These are phyloP conservation scores for Erythrobasidium hasegawianum DNA, from an alignment of 1,284 basidiomycete genomes.

Conservation along the genomic window DNA sequence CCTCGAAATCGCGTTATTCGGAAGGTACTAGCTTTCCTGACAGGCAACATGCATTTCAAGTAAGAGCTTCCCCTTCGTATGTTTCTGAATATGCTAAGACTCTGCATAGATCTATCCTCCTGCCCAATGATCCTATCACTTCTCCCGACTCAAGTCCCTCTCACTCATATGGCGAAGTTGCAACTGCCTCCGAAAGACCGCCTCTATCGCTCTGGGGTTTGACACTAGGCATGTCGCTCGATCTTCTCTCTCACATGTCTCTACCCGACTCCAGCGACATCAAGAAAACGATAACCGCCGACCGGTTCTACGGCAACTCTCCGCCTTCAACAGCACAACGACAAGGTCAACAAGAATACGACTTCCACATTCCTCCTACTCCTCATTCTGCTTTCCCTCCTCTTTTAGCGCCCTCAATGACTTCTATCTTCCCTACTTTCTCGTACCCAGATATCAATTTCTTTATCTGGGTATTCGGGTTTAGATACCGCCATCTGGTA, in stretches of 20 bases:
- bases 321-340: background rate
- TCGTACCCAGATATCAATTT: conserved; percentile 94
- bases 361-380: conserved; percentile 33
- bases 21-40: conserved; percentile 70
- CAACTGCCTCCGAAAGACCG: conserved; percentile 44
- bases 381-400: conserved; percentile 18
- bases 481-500: conserved; percentile 86
- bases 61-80: conserved; percentile 37
- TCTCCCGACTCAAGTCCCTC: conserved; percentile 48
- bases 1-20: conserved; percentile 66
- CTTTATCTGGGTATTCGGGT: conserved; percentile 99
- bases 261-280: conserved; percentile 59
- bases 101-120: conserved; percentile 57
- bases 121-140: conserved; percentile 59
- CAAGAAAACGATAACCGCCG: conserved; percentile 8
- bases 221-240: conserved; percentile 45
- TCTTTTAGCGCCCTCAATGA: conserved; percentile 47
- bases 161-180: conserved; percentile 34
- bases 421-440: conserved; percentile 85
- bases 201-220: conserved; percentile 82
- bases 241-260: conserved; percentile 54
- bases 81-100: background rate
- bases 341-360: too few relatives aligned
- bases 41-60: conserved; percentile 80
- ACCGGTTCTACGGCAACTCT: conserved; percentile 15